phyloP scores from a whole-genome alignment of 352 stramenopile genomes.

The Globisporangium canariense region DNA sequence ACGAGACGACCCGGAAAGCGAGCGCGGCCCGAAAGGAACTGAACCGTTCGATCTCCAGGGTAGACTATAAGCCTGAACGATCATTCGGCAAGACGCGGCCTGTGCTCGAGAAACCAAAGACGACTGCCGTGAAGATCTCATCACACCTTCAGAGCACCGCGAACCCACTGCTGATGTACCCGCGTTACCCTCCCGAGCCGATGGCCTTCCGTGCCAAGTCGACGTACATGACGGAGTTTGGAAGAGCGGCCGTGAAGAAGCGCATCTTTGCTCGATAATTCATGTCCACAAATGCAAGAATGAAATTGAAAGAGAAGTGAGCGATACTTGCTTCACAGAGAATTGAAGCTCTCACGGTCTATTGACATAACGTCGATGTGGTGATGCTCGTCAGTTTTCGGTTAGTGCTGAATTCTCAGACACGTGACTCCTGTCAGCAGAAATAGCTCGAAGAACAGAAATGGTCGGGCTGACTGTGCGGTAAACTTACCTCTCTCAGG shows the following conservation, averaged over 20 bases:
- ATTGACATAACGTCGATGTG: too few species aligned
- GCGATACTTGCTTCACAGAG: too few species aligned
- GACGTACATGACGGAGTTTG: constrained; percentile 36
- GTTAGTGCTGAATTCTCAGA: too few species aligned
- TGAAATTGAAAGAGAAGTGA: too few species aligned
- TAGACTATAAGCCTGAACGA: background rate
- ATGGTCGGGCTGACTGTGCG: too few species aligned
- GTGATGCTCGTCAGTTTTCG: too few species aligned
- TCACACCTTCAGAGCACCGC: constrained; percentile 11
- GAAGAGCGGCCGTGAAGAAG: background rate
- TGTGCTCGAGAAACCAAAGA: constrained; percentile 2
- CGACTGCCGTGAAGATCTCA: constrained; percentile 4
- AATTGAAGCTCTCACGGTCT: too few species aligned
- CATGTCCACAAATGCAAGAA: too few species aligned
- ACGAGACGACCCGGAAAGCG: background rate
- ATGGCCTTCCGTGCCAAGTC: constrained; percentile 37
- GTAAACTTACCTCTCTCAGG: too few species aligned
- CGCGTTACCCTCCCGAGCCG: constrained; percentile 42
- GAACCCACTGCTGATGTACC: constrained; percentile 53
- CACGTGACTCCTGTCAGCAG: too few species aligned
- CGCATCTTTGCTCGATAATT: constrained; percentile 6
- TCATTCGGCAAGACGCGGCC: background rate
- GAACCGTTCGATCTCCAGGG: background rate
- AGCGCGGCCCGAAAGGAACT: background rate
- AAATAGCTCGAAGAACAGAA: too few species aligned